Evolutionary conservation across 2,329 filamentous ascomycete genomes (phyloP), one percentile per base, ranked within the genome.

Genomic region (Claviceps africana): DNA sequence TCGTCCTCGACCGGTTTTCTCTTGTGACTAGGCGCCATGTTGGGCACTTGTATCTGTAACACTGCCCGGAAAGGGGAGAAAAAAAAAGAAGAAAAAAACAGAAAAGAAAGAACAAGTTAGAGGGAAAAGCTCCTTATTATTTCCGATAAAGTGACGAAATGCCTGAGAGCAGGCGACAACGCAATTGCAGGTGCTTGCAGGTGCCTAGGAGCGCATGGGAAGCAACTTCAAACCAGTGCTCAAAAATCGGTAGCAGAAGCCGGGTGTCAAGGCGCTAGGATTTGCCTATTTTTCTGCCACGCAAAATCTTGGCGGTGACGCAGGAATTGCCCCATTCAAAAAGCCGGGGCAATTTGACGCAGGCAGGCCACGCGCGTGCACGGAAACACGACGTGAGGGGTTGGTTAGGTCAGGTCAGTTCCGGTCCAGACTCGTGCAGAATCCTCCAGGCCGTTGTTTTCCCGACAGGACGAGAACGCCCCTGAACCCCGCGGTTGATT

Each of bases 1-100:
- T 81, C 78, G 59, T 81, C 77, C 52, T 73, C 70, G 47, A 68
- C 63, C 13, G 69, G 64, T 58, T 76, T 76, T 57, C 75, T 70
- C 56, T 78, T 78, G 25, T 70, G 66, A 44, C 67, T 65, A 53
- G 72, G 71, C 46, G 72, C 70, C 74, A 77, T 76, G 19, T 25
- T 6, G 25, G 22, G 35, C 25, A 9, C n/a, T 47, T 47, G 31
- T 37, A 19, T n/a, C n/a, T 31, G 51, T 35, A 56, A 58, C 57
- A 51, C 33, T 53, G 17, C 3, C 43, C 1, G 21, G 21, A n/a
- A 15, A 33, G 9, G 8, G 11, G 9, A 9, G 31, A 33, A 11
- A 9, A 9, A 39, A 25, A 33, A 11, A 9, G 2, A 39, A 25
- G 25, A 5, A 25, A 39, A 39, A 30, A 30, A 19, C 1, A 42